These are phyloP conservation scores for Dillenia turbinata DNA, from an alignment of 164 flowering plant species.

Conservation along the genomic window DNA sequence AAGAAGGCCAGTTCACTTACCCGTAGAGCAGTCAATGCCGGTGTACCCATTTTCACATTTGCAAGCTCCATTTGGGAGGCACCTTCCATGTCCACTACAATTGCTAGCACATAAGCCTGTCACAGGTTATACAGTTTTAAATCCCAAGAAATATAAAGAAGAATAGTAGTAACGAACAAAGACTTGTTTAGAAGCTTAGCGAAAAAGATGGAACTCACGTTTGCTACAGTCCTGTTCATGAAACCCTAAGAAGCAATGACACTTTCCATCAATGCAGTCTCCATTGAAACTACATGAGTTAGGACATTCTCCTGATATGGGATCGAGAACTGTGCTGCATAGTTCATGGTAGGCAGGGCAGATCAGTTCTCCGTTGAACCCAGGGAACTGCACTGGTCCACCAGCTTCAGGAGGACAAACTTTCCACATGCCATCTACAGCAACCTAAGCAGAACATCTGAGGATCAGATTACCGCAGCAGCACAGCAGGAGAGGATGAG, in stretches of 20 bases:
- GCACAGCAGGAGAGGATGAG: no score
- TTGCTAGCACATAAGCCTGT: slow-evolving; percentile 79
- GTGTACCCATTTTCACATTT: slow-evolving; percentile 74
- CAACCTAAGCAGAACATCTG: slow-evolving; percentile 48
- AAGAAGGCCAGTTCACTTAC: slow-evolving; percentile 28
- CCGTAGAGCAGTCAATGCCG: slow-evolving; percentile 96
- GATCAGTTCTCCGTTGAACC: slow-evolving; percentile 86
- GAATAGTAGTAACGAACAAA: not conserved
- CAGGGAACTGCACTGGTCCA: slow-evolving; percentile 76
- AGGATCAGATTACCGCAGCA: not conserved
- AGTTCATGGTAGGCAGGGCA: slow-evolving; percentile 95
- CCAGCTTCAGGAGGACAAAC: slow-evolving; percentile 86
- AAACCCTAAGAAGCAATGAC: slow-evolving; percentile 89
- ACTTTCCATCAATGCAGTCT: slow-evolving; percentile 79
- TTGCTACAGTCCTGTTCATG: slow-evolving; percentile 83
- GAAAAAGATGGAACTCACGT: slow-evolving; percentile 44
- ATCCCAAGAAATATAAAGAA: not conserved
- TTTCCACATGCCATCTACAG: slow-evolving; percentile 97
- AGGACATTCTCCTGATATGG: slow-evolving; percentile 62
- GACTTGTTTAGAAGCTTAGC: not conserved
- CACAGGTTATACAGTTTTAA: not conserved
- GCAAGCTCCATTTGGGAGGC: slow-evolving; percentile 73
- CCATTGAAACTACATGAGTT: slow-evolving; percentile 81
- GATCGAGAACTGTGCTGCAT: slow-evolving; percentile 40
- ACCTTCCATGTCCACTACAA: slow-evolving; percentile 80